Conservation (phyloP, 2,329 filamentous ascomycete genomes). For the Chrysoporthe puriensis region DNA sequence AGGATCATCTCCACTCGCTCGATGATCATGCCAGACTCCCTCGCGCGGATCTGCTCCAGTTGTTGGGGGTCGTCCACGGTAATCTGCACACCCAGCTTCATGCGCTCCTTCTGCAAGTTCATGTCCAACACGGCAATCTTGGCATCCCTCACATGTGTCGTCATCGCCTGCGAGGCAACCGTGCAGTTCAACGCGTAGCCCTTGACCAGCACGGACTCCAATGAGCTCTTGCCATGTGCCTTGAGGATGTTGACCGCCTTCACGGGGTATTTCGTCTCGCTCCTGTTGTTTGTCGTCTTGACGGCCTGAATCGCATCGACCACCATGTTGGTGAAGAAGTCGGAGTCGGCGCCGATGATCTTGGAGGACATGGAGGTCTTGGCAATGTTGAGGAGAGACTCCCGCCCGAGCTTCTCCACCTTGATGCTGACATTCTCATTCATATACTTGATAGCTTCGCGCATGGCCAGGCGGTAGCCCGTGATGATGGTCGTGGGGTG, state of each 20-base stretch:
- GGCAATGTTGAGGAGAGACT: constrained; percentile 91
- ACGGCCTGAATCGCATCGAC: constrained; percentile 96
- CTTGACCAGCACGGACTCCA: constrained; percentile 89
- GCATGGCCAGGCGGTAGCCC: constrained; percentile 90
- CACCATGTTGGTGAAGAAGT: constrained; percentile 97
- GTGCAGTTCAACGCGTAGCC: constrained; percentile 99
- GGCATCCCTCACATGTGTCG: constrained; percentile 85
- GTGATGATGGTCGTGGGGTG: constrained; percentile 99
- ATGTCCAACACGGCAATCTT: constrained; percentile 98
- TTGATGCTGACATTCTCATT: constrained; percentile 97
- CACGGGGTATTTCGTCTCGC: constrained; percentile 94
- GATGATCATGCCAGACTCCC: constrained; percentile 90
- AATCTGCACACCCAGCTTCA: constrained; percentile 99
- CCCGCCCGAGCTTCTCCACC: constrained; percentile 87
- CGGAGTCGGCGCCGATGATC: constrained; percentile 93
- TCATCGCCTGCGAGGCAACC: constrained; percentile 97
- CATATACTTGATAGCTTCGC: constrained; percentile 98
- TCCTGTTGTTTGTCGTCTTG: constrained; percentile 88
- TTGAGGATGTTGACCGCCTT: constrained; percentile 99
- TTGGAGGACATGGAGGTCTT: constrained; percentile 99
- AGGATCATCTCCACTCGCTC: constrained; percentile 97
- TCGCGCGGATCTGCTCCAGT: constrained; percentile 92
- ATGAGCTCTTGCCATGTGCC: constrained; percentile 90
- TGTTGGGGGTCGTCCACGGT: constrained; percentile 97
- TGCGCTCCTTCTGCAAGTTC: constrained; percentile 97